Base-by-base conservation (phyloP, 2,329 filamentous ascomycete genomes). In the Sarocladium brachiariae region DNA sequence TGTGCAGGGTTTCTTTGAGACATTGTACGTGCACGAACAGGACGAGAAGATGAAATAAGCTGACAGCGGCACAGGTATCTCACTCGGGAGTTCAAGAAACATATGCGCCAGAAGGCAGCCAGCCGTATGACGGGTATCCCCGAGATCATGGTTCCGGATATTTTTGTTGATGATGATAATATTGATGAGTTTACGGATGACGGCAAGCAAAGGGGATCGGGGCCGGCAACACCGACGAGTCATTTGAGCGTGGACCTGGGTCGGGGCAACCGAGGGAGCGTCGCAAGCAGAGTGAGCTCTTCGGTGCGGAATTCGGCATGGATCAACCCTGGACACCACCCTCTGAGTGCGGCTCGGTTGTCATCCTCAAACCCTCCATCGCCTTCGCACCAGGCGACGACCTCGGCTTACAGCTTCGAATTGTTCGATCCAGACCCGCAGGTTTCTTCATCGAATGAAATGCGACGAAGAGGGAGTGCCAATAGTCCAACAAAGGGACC, bases 1-100 rank as follows among this genome's bases (percentile, higher is more conserved):
- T 24, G 93, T 99, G 9, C 80, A 93, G 38, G 90, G 91, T 35
- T 99, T 99, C 72, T 97, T 99, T 67, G 88, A 97, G 64, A 97
- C 91, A 13, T 69, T 93, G 70, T 91, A 70, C 69, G 78, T 70
- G 14, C 4, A n/a, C 14, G 13, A 9, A 45, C 46, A 50, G 45
- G 52, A 16, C 21, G 2, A 16, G 24, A 18, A 13, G 39, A 38
- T 21, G 18, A 47, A 14, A 7, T 13, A 7, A 7, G 23, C 38
- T 50, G 16, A 52, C 47, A 19, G 21, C 13, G 31, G 10, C 23
- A 13, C 18, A 80, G 86, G 55, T 88, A 92, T 70, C 96, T 89
- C 83, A 83, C 86, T 35, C 83, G 91, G 39, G 78, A 81, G 57
- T 96, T 96, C 74, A 84, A 88, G 58, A 83, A 83, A 50, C 78